Evolutionary conservation across 345 rosid species (phyloP).

Genomic region (Citrus cavaleriei): DNA sequence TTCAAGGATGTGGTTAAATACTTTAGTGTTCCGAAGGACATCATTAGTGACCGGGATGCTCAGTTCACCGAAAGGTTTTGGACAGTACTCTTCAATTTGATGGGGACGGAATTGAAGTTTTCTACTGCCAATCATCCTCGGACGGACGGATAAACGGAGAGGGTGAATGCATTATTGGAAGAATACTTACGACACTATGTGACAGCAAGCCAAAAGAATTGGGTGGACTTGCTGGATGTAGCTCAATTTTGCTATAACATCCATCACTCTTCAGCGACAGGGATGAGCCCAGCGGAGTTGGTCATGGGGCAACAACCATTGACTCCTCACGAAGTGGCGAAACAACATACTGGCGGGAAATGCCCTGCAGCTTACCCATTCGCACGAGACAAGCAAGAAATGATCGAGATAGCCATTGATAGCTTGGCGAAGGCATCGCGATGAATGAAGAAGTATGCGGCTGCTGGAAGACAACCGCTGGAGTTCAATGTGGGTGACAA

Average conservation of each 20-base stretch:
- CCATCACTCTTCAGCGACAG: rapidly evolving
- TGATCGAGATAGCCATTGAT: no score
- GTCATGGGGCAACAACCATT: not conserved
- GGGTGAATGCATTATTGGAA: not conserved
- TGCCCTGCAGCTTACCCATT: no score
- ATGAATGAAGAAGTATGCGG: no score
- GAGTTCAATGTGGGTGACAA: not conserved
- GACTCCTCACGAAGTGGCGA: not conserved
- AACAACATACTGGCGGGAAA: not conserved
- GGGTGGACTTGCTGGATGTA: no score
- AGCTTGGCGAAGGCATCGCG: no score
- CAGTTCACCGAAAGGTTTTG: no score
- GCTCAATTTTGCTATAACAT: not conserved
- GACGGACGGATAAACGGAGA: not conserved
- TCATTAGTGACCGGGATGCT: not conserved
- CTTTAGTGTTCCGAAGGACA: no score
- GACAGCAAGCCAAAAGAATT: no score
- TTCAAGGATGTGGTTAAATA: no score
- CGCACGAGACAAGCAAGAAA: no score
- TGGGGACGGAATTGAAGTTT: no score
- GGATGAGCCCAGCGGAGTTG: not conserved
- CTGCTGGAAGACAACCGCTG: not conserved
- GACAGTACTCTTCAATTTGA: not conserved
- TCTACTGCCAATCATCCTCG: not conserved
- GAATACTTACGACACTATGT: not conserved